A percentile compares a stretch with the other conserved stretches of the same genome.
Conservation (phyloP, 2,329 filamentous ascomycete genomes). For the Leptographium procerum region DNA sequence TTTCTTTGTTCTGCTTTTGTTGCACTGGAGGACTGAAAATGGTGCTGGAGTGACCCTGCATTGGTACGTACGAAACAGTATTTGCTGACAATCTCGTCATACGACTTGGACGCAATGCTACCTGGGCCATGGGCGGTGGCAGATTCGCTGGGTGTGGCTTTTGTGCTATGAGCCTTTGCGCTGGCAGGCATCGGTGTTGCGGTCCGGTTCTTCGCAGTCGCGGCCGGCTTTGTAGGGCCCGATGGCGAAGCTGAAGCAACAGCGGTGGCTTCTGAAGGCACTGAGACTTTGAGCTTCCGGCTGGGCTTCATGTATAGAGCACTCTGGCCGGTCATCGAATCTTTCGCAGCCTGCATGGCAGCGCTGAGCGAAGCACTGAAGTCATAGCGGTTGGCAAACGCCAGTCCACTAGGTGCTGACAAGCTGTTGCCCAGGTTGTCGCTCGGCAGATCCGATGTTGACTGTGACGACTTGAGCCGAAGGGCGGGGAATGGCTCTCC, state of each 20-base stretch:
- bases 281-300: constrained; percentile 19
- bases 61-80: constrained; percentile 97
- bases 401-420: constrained; percentile 50
- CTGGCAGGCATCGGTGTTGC: constrained; percentile 8
- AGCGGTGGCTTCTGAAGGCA: not conserved
- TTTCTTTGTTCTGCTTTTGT: constrained; percentile 20
- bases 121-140: constrained; percentile 26
- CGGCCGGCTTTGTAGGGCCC: constrained; percentile 4
- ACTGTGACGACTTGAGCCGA: constrained; percentile 59
- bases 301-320: constrained; percentile 45
- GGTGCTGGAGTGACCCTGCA: constrained; percentile 13
- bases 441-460: constrained; percentile 49
- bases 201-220: constrained; percentile 10
- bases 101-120: constrained; percentile 71
- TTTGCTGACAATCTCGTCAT: constrained; percentile 95
- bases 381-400: constrained; percentile 89
- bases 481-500: constrained; percentile 51
- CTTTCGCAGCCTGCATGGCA: constrained; percentile 65
- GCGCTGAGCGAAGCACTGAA: constrained; percentile 86
- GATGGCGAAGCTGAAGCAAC: not conserved
- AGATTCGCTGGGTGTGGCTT: constrained; percentile 1
- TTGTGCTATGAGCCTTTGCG: constrained; percentile 1
- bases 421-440: constrained; percentile 45
- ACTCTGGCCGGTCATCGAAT: constrained; percentile 40
- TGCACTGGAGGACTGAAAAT: constrained; percentile 9